These are phyloP conservation scores for Phytophthora citrophthora DNA, from an alignment of 352 stramenopile species.

Conservation along the genomic window DNA sequence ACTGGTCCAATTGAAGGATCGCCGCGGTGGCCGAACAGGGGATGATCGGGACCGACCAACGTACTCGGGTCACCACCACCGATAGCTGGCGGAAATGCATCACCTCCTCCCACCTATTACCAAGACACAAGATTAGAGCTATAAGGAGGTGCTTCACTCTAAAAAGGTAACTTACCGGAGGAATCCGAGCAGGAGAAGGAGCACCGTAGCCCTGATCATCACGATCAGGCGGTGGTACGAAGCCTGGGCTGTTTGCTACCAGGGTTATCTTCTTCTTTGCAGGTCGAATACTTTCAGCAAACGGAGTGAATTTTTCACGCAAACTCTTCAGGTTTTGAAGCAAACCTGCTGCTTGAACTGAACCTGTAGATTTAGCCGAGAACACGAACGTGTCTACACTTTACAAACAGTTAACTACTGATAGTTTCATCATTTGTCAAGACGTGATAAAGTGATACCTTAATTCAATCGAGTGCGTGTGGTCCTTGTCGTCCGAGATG, in stretches of 20 bases:
- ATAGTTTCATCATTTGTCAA: too few relatives aligned
- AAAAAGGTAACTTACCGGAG: constrained; percentile 29
- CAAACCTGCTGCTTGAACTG: constrained; percentile 44
- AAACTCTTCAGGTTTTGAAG: constrained; percentile 60
- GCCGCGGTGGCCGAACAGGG: constrained; percentile 68
- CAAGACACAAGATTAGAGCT: not conserved
- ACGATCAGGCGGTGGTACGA: constrained; percentile 16
- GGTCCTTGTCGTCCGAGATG: constrained; percentile 67
- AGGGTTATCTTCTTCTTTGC: constrained; percentile 36
- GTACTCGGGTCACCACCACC: constrained; percentile 73
- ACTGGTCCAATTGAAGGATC: constrained; percentile 67
- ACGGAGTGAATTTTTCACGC: constrained; percentile 58
- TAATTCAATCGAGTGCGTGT: constrained; percentile 79
- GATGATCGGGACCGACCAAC: constrained; percentile 77
- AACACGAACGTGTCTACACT: constrained; percentile 51
- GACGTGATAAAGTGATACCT: constrained; percentile 33
- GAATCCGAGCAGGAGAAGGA: constrained; percentile 42
- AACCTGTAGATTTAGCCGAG: constrained; percentile 19
- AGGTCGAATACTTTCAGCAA: constrained; percentile 61
- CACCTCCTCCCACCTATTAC: constrained; percentile 65
- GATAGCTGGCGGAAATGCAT: constrained; percentile 65
- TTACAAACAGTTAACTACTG: not conserved
- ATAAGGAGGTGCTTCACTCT: not conserved
- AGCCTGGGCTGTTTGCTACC: constrained; percentile 15
- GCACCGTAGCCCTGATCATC: constrained; percentile 16